Base-by-base conservation (phyloP, 495 filamentous ascomycete genomes). In the Collariella sp. region DNA sequence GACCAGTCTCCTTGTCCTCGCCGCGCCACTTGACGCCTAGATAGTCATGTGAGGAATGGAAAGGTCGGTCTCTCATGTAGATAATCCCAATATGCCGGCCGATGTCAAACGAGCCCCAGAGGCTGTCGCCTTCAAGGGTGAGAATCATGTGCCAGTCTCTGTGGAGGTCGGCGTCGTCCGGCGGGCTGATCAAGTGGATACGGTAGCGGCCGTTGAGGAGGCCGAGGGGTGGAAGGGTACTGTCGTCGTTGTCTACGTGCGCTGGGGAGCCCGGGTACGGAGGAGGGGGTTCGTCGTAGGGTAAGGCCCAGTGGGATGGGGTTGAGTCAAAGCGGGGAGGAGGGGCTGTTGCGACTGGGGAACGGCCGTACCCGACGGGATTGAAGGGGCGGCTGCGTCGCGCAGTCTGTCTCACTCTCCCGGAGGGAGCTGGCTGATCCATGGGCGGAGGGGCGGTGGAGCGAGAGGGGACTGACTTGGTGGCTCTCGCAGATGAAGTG, bases 161-260 rank as follows among this genome's bases (percentile, higher is more conserved):
- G 0, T 13, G 50, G 22, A 46, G 23, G 11, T 58, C 50, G 38
- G 54, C 59, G 38, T 67, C 29, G 1, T 45, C 44, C 5, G 33
- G 38, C 0, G 66, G 46, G 3, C 48, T 50, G 1, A 34, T 56
- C 38, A 61, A 69, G 41, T 26, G 46, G 22, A 79, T 55, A 16
- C 59, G 50, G 63, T 79, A 79, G 15, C 67, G 63, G 20, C 76
- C 74, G 58, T 74, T 76, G 5, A 79, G 61, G 13, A 75, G 65
- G n/a, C 73, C 72, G 0, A 74, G 56, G 7, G 60, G 59, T 2
- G 47, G 36, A 7, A 61, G 54, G 9, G 34, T 18, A 9, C 40
- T 11, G 0, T 54, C 39, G 43, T 51, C 10, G 12, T 46, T 26
- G 15, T 33, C 26, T 0, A 31, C 13, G 22, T 23, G 19, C 33